These are phyloP conservation scores for Candida pseudoviswanathii DNA, from an alignment of 1,139 yeast species.

Conservation along the genomic window DNA sequence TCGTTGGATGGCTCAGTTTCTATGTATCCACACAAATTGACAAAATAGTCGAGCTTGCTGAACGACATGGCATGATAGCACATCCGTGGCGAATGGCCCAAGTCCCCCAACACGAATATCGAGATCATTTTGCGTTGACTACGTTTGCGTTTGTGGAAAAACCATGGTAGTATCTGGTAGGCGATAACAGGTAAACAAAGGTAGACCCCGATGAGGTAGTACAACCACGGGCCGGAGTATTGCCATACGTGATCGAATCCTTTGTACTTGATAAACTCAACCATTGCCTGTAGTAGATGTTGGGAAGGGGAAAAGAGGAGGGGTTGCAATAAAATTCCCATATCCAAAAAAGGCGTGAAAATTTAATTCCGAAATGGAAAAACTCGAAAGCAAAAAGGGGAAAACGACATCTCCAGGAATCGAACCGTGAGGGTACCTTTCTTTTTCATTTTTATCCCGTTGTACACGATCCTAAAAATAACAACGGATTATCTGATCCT, in stretches of 20 bases:
- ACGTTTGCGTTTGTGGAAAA: constrained; percentile 20
- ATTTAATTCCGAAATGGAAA: too few species aligned
- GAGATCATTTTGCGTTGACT: constrained; percentile 54
- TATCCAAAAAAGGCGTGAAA: neutral
- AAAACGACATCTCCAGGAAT: too few species aligned
- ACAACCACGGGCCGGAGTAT: constrained; percentile 41
- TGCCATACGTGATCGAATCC: constrained; percentile 32
- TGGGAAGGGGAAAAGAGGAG: neutral
- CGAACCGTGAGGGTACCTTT: too few species aligned
- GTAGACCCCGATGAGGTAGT: constrained; percentile 39
- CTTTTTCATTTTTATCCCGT: too few species aligned
- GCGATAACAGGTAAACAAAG: constrained; percentile 38
- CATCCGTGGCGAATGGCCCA: constrained; percentile 97
- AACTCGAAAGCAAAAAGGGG: too few species aligned
- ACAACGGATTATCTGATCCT: too few species aligned
- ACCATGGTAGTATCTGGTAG: constrained; percentile 36
- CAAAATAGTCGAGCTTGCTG: constrained; percentile 67
- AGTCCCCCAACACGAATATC: constrained; percentile 86
- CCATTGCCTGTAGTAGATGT: constrained; percentile 5
- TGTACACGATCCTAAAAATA: too few species aligned
- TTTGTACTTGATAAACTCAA: constrained; percentile 19
- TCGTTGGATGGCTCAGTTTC: constrained; percentile 59
- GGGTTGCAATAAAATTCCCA: neutral
- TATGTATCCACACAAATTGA: constrained; percentile 82
- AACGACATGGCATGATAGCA: constrained; percentile 86